phyloP scores from a whole-genome alignment of 768 basidiomycete genomes.

The Pleurotus citrinopileatus region DNA sequence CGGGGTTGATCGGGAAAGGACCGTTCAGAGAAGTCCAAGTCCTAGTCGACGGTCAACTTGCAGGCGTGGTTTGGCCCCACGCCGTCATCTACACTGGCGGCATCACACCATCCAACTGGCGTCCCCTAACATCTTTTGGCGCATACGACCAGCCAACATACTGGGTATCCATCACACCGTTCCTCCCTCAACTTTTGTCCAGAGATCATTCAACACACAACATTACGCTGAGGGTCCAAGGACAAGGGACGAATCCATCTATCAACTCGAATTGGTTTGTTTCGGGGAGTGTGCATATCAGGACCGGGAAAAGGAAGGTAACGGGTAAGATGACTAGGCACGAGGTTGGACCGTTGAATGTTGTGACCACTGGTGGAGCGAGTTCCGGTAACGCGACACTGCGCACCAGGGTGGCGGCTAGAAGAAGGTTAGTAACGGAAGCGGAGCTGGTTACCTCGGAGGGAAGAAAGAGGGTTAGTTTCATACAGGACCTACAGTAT shows the following conservation, averaged over 20 bases:
- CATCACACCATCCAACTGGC: constrained; percentile 45
- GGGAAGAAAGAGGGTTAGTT: constrained; percentile 39
- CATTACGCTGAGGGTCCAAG: constrained; percentile 54
- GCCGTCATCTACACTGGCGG: constrained; percentile 61
- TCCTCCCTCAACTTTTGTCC: constrained; percentile 45
- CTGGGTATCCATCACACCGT: constrained; percentile 61
- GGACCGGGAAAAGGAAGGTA: constrained; percentile 45
- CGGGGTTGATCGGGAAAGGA: constrained; percentile 45
- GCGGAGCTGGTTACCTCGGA: constrained; percentile 49
- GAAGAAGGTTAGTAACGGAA: constrained; percentile 44
- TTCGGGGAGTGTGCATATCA: constrained; percentile 52
- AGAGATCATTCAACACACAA: constrained; percentile 38
- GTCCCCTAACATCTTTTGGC: constrained; percentile 62
- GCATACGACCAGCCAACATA: constrained; percentile 65
- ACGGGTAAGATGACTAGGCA: constrained; percentile 52
- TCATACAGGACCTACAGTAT: constrained; percentile 47
- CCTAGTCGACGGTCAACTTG: constrained; percentile 51
- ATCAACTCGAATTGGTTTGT: constrained; percentile 64
- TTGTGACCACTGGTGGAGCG: constrained; percentile 36
- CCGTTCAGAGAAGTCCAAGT: constrained; percentile 64
- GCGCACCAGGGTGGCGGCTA: constrained; percentile 48
- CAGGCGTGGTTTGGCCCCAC: constrained; percentile 52
- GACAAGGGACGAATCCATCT: constrained; percentile 49
- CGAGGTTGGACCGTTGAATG: constrained; percentile 39
- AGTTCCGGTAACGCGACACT: constrained; percentile 38